Percentiles rank a stretch among this genome's conserved stretches.
These are phyloP conservation scores for Malus sieversii DNA, from an alignment of 306 rosid species.

Conservation along the genomic window DNA sequence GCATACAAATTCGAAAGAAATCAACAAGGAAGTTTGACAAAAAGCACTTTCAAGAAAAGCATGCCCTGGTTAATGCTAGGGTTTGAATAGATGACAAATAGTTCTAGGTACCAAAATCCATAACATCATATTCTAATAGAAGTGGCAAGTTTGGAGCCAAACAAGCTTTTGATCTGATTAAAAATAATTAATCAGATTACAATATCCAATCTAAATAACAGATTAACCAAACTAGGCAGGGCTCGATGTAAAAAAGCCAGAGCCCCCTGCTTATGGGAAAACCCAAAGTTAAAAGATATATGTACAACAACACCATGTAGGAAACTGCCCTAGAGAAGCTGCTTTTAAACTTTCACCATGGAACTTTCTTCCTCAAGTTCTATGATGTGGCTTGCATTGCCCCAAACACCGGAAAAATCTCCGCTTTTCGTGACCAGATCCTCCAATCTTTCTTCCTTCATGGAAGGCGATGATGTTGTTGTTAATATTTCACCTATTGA, in stretches of 20 bases:
- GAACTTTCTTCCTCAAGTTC: conserved; percentile 19
- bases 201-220: conserved; percentile 2
- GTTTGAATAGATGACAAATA: not conserved
- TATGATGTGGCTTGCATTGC: not conserved
- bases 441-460: conserved; percentile 23
- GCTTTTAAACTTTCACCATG: conserved; percentile 4
- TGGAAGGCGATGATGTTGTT: conserved; percentile 13
- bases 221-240: conserved; percentile 14
- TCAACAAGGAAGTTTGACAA: too few relatives aligned
- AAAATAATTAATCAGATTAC: conserved; percentile 6
- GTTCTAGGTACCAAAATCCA: too few relatives aligned
- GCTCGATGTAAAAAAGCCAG: conserved; percentile 17
- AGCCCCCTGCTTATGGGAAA: conserved; percentile 18
- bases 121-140: too few relatives aligned
- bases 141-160: too few relatives aligned
- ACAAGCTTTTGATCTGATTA: too few relatives aligned
- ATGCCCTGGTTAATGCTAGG: not conserved
- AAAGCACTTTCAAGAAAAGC: too few relatives aligned
- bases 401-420: conserved; percentile 29
- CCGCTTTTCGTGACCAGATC: conserved; percentile 22
- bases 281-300: not conserved
- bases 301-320: not conserved
- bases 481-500: conserved; percentile 37
- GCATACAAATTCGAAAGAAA: not conserved
- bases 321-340: not conserved